phyloP scores from a whole-genome alignment of 192 early-diverging fungal genomes.

The Dispira parvispora region DNA sequence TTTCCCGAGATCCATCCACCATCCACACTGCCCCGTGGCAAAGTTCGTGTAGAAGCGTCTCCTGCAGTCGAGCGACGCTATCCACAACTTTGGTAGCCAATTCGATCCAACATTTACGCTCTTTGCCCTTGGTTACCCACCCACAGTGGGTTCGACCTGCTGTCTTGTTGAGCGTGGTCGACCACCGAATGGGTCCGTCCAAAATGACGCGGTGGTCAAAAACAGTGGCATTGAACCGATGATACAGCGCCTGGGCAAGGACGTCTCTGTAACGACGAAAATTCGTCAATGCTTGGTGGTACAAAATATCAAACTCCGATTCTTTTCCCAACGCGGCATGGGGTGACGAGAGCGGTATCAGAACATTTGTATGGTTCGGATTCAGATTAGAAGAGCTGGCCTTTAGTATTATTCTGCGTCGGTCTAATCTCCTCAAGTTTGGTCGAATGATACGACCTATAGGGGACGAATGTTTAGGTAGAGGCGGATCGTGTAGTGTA shows the following conservation, averaged over 20 bases:
- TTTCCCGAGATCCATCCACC: neutral
- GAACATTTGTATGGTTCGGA: too few species aligned
- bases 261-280: neutral
- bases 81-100: conserved; percentile 11
- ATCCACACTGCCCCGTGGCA: conserved; percentile 12
- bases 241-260: neutral
- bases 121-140: conserved; percentile 6
- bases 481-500: too few species aligned
- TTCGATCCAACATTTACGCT: conserved; percentile 8
- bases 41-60: conserved; percentile 8
- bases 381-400: too few species aligned
- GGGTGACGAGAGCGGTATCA: too few species aligned
- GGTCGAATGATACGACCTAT: too few species aligned
- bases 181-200: neutral
- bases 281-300: too few species aligned
- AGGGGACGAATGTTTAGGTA: too few species aligned
- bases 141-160: conserved; percentile 7
- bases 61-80: conserved; percentile 6
- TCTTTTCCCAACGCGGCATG: too few species aligned
- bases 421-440: too few species aligned
- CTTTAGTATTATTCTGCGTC: too few species aligned
- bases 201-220: neutral
- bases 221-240: neutral
- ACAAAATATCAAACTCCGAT: too few species aligned
- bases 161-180: conserved; percentile 8